Evolutionary conservation across 2,329 filamentous ascomycete species (phyloP), one percentile per base, ranked within the genome.

Genomic region (Erysiphe neolycopersici): DNA sequence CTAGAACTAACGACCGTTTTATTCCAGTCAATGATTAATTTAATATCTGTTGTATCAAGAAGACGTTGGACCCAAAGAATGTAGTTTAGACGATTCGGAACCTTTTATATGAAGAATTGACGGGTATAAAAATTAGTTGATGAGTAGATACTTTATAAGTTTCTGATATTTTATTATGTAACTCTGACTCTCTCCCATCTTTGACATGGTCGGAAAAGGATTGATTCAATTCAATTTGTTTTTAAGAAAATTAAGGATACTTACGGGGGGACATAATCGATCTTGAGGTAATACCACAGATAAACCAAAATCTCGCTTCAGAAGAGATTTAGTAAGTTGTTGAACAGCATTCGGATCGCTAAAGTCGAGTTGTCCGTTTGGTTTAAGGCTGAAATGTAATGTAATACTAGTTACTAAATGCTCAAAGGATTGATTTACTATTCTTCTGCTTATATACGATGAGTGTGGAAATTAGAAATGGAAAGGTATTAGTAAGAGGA

Each of bases 11-110:
- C 52, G 47, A 64, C 56, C 2, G 45, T 42, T 61, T 45, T 59
- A 14, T 62, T 60, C 10, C 62, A 61, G 1, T 26, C 22, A 26
- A 5, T 5, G 8, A 26, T 5, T 26, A 8, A 26, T 26, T 26
- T 26, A 8, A 26, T 5, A 9, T 26, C 22, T 26, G 22, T 26
- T 26, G 73, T 76, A 53, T 92, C 83, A 6, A 95, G 56, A 0
- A 98, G 68, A 3, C 69, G 66, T 53, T 92, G 83, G 1, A 95
- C 63, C 84, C 85, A 95, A 9, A 85, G 63, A 17, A 95, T 72
- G 57, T 98, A 98, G 54, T 87, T 89, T 58, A 91, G 76, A 42
- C 84, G 73, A 47, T 71, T 71, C 0, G 68, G 66, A 1, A 72
- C 64, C 68, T 69, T 29, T 2, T 10, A 35, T 43, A 16, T 19